phyloP scores from a whole-genome alignment of 768 basidiomycete genomes.

The Hirschioporus abietinus region DNA sequence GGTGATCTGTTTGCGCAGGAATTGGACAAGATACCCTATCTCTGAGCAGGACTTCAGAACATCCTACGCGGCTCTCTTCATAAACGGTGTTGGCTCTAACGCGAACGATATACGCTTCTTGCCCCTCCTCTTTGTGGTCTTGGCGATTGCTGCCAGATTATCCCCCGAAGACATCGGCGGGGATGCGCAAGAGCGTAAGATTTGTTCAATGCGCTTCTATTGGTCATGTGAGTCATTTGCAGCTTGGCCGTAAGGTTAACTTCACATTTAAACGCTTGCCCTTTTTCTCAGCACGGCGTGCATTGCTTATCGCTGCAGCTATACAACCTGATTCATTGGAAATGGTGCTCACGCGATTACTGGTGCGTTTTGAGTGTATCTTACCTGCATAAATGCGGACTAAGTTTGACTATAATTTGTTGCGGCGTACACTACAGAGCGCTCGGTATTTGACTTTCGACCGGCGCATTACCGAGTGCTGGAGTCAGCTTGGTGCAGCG shows the following conservation, averaged over 20 bases:
- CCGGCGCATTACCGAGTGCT: constrained; percentile 88
- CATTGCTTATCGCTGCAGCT: constrained; percentile 85
- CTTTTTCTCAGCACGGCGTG: constrained; percentile 60
- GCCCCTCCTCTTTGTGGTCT: constrained; percentile 88
- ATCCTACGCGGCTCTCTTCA: constrained; percentile 57
- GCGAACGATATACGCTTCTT: constrained; percentile 79
- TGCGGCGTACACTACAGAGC: constrained; percentile 33
- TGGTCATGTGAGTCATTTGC: constrained; percentile 76
- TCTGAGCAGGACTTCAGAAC: constrained; percentile 78
- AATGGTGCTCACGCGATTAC: constrained; percentile 84
- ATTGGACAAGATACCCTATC: constrained; percentile 91
- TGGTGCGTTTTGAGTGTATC: constrained; percentile 36
- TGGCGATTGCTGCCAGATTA: constrained; percentile 81
- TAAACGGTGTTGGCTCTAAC: constrained; percentile 54
- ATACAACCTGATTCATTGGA: constrained; percentile 91
- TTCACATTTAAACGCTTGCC: constrained; percentile 14
- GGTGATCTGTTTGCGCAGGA: constrained; percentile 38
- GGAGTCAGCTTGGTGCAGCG: constrained; percentile 92
- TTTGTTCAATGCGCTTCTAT: constrained; percentile 86
- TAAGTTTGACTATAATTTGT: constrained; percentile 1
- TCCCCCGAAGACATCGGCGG: constrained; percentile 84
- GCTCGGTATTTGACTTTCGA: constrained; percentile 70
- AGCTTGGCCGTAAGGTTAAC: not conserved
- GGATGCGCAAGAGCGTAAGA: constrained; percentile 65
- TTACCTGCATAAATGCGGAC: constrained; percentile 7